These are phyloP conservation scores for Ascochyta pisi DNA, from an alignment of 2,329 filamentous ascomycete genomes.

Conservation along the genomic window DNA sequence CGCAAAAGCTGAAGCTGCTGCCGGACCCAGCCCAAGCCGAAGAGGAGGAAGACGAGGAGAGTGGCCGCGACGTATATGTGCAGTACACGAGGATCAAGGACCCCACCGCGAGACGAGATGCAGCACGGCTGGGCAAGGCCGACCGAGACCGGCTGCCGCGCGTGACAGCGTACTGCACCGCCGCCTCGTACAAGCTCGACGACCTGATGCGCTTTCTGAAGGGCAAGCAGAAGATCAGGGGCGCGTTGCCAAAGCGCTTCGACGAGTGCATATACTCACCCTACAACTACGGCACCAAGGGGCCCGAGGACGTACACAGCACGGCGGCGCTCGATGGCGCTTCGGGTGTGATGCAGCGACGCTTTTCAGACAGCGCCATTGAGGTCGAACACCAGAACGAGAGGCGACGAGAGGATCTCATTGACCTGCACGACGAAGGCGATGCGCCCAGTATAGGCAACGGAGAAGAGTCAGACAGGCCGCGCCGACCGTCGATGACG, in stretches of 20 bases:
- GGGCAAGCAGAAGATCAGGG: conserved; percentile 76
- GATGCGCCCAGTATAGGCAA: conserved; percentile 37
- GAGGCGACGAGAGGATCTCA: conserved; percentile 66
- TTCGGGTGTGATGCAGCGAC: conserved; percentile 59
- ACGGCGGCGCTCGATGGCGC: conserved; percentile 39
- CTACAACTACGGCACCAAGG: conserved; percentile 74
- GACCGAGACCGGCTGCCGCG: conserved; percentile 85
- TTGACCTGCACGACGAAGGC: conserved; percentile 62
- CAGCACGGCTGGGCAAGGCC: conserved; percentile 89
- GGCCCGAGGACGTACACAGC: conserved; percentile 45
- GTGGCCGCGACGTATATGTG: conserved; percentile 92
- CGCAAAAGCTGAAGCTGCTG: conserved; percentile 95
- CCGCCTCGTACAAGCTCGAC: conserved; percentile 89
- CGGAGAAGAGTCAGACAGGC: conserved; percentile 33
- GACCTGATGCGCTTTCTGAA: conserved; percentile 90
- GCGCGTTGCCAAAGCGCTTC: conserved; percentile 87
- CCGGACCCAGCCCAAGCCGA: conserved; percentile 86
- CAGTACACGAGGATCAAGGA: conserved; percentile 99
- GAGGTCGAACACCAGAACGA: conserved; percentile 68
- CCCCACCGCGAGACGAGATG: conserved; percentile 88
- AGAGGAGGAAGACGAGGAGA: conserved; percentile 82
- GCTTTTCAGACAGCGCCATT: conserved; percentile 76
- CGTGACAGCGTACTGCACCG: conserved; percentile 96
- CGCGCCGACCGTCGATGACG: conserved; percentile 33
- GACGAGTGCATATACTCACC: conserved; percentile 98